These are phyloP conservation scores for Arxiozyma telluris DNA, from an alignment of 1,139 yeast genomes.

Conservation along the genomic window DNA sequence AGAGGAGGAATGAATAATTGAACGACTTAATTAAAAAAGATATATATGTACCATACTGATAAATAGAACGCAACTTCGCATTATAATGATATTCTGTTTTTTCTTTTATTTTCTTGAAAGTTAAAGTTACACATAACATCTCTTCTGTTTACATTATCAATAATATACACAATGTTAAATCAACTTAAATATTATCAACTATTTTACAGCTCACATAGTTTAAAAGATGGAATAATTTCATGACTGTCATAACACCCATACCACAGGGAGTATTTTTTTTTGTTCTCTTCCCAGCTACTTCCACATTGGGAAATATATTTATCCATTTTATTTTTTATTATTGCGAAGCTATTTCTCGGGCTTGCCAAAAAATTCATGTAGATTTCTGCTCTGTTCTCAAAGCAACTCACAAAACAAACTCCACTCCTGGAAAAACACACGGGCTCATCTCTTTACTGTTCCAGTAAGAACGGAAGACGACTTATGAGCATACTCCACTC, in stretches of 20 bases:
- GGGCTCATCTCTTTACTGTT: neutral
- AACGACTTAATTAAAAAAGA: neutral
- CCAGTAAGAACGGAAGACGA: neutral
- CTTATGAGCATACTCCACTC: neutral
- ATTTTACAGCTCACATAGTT: too few species aligned
- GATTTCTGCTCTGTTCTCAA: neutral
- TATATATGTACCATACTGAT: neutral
- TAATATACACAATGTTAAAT: too few species aligned
- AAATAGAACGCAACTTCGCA: neutral
- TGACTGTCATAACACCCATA: neutral
- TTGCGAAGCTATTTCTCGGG: too few species aligned
- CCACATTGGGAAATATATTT: neutral
- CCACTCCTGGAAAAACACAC: neutral
- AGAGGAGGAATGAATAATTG: constrained; percentile 38
- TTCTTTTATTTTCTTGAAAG: neutral
- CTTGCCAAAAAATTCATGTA: neutral
- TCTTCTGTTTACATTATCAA: too few species aligned
- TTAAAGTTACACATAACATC: too few species aligned
- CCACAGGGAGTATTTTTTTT: neutral
- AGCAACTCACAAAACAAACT: neutral
- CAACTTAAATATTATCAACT: too few species aligned
- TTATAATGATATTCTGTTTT: constrained; percentile 1
- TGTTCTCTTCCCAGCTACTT: neutral
- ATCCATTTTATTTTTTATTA: too few species aligned
- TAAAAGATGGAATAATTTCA: neutral